Evolutionary conservation across 2,329 filamentous ascomycete genomes (phyloP).

Genomic region (Aureobasidium zeae): DNA sequence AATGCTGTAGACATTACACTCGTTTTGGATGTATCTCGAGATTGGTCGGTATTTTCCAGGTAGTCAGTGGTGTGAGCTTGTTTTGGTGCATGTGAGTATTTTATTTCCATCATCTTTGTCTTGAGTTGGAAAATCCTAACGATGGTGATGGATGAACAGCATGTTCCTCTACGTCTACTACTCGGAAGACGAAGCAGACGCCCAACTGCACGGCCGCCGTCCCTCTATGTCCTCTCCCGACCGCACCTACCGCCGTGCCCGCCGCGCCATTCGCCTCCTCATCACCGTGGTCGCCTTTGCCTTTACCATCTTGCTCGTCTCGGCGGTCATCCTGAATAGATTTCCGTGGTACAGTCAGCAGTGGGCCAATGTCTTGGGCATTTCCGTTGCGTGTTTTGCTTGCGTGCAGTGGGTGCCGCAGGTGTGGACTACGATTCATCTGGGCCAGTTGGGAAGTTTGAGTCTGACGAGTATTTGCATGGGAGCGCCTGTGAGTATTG

Average conservation of each 20-base stretch:
- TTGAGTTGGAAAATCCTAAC: too few species aligned
- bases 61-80: constrained; percentile 79
- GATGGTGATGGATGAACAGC: constrained; percentile 37
- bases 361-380: constrained; percentile 76
- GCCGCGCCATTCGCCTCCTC: constrained; percentile 34
- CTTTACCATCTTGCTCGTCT: constrained; percentile 54
- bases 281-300: constrained; percentile 64
- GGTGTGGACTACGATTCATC: constrained; percentile 75
- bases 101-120: neutral
- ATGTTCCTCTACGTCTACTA: constrained; percentile 67
- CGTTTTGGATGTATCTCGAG: constrained; percentile 73
- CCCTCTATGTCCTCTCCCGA: constrained; percentile 23
- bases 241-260: constrained; percentile 23
- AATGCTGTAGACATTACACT: constrained; percentile 72
- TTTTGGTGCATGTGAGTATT: constrained; percentile 70
- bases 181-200: constrained; percentile 25
- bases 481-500: constrained; percentile 69
- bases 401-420: constrained; percentile 85
- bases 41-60: constrained; percentile 76
- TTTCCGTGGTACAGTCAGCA: constrained; percentile 53
- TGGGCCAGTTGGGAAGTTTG: constrained; percentile 78
- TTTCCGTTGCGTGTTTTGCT: constrained; percentile 66
- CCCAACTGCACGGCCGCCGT: constrained; percentile 21
- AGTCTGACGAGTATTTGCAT: constrained; percentile 97
- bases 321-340: constrained; percentile 55